A percentile compares a stretch with the other conserved stretches of the same genome.
phyloP scores from a whole-genome alignment of 1,139 yeast genomes.

The Debaryomyces robertsiae region DNA sequence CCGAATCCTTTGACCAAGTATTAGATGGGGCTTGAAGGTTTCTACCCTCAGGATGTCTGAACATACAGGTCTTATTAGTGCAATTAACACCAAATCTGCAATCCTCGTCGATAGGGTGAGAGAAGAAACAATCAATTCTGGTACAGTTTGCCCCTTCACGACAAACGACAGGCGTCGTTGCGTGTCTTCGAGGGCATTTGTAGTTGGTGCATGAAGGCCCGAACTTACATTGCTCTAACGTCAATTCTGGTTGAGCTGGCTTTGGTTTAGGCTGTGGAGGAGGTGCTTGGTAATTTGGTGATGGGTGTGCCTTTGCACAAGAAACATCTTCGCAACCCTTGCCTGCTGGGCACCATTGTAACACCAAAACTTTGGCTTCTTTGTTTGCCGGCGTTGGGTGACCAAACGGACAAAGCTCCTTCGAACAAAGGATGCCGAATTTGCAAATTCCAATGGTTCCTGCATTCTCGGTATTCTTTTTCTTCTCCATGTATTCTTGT shows the following conservation, averaged over 20 bases:
- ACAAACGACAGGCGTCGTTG: slow-evolving; percentile 69
- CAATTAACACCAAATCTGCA: slow-evolving; percentile 82
- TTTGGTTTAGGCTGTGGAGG: slow-evolving; percentile 25
- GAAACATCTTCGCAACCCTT: slow-evolving; percentile 58
- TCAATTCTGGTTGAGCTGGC: slow-evolving; percentile 42
- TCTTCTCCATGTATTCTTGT: slow-evolving; percentile 50
- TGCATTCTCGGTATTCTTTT: slow-evolving; percentile 34
- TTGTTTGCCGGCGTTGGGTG: slow-evolving; percentile 89
- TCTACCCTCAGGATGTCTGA: slow-evolving; percentile 79
- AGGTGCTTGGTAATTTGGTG: slow-evolving; percentile 52
- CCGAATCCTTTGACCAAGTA: slow-evolving; percentile 46
- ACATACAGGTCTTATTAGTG: slow-evolving; percentile 68
- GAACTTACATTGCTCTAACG: slow-evolving; percentile 80
- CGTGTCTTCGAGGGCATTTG: slow-evolving; percentile 83
- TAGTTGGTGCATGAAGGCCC: slow-evolving; percentile 74
- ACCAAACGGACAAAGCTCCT: slow-evolving; percentile 81
- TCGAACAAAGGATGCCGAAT: slow-evolving; percentile 72
- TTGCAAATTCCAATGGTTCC: slow-evolving; percentile 64
- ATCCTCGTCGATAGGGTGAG: slow-evolving; percentile 76
- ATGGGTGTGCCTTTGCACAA: slow-evolving; percentile 81
- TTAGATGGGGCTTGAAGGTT: slow-evolving; percentile 30
- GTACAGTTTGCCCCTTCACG: slow-evolving; percentile 79
- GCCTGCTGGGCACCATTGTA: slow-evolving; percentile 79
- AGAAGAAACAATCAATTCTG: slow-evolving; percentile 77
- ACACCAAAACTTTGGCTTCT: slow-evolving; percentile 64